Percentiles rank a stretch among this genome's conserved stretches.
Conservation (phyloP, 768 basidiomycete genomes). For the Pleurotus citrinopileatus region DNA sequence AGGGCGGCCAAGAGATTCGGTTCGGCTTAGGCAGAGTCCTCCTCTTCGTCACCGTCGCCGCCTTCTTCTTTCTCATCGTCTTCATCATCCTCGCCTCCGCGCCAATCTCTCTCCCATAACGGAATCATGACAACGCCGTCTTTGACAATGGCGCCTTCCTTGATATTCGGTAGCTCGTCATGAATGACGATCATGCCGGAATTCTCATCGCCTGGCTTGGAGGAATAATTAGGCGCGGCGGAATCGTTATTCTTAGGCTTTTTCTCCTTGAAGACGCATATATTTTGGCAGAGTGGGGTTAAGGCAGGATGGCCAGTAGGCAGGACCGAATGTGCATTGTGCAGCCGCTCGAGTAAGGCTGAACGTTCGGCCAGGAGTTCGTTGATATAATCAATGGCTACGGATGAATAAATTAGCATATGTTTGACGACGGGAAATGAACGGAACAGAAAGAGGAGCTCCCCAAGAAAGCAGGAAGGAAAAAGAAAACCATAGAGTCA, state of each 20-base stretch:
- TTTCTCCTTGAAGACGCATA: slow-evolving; percentile 13
- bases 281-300: slow-evolving; percentile 21
- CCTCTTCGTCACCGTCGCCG: slow-evolving; percentile 33
- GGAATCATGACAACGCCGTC: slow-evolving; percentile 23
- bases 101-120: slow-evolving; percentile 85
- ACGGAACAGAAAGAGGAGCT: slow-evolving; percentile 5
- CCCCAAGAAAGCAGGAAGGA: no score
- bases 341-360: slow-evolving; percentile 53
- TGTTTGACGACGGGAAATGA: not conserved
- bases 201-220: slow-evolving; percentile 1
- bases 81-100: slow-evolving; percentile 59
- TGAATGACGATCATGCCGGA: slow-evolving; percentile 1
- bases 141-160: not conserved
- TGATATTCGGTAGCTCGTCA: slow-evolving; percentile 10
- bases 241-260: slow-evolving; percentile 16
- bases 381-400: slow-evolving; percentile 86
- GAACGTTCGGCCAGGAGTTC: slow-evolving; percentile 61
- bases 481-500: no score
- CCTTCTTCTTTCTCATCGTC: slow-evolving; percentile 44
- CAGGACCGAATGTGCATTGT: slow-evolving; percentile 54
- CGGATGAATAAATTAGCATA: slow-evolving; percentile 5
- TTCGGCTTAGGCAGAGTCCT: slow-evolving; percentile 5
- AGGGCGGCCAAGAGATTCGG: not conserved
- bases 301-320: slow-evolving; percentile 62
- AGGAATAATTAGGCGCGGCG: slow-evolving; percentile 15